These are phyloP conservation scores for Purpureocillium takamizusanense DNA, from an alignment of 2,329 filamentous ascomycete species.

Conservation along the genomic window DNA sequence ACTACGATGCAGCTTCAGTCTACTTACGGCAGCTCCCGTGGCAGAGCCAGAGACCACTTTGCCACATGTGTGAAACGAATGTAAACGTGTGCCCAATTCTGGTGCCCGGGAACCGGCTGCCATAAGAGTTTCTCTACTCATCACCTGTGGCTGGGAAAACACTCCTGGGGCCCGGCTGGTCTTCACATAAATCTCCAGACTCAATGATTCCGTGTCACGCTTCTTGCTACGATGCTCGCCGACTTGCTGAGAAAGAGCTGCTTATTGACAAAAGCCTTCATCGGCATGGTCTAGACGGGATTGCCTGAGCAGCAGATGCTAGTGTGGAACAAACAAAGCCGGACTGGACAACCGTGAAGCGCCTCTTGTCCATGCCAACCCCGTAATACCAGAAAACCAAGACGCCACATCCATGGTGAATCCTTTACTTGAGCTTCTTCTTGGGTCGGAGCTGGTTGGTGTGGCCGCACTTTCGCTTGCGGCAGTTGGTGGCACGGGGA, in stretches of 20 bases:
- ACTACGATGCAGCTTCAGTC: too few species aligned
- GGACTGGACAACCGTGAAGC: slow-evolving; percentile 25
- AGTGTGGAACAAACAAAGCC: slow-evolving; percentile 28
- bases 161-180: too few species aligned
- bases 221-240: too few species aligned
- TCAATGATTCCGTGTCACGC: too few species aligned
- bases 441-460: slow-evolving; percentile 99
- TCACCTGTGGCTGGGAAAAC: too few species aligned
- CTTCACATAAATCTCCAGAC: too few species aligned
- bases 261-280: slow-evolving; percentile 9
- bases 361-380: slow-evolving; percentile 24
- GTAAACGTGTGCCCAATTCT: too few species aligned
- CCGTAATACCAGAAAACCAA: slow-evolving; percentile 32
- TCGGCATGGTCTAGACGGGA: slow-evolving; percentile 27
- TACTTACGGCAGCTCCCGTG: too few species aligned
- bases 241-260: not conserved
- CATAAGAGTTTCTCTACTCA: too few species aligned
- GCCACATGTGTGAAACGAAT: too few species aligned
- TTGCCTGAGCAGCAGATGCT: slow-evolving; percentile 29
- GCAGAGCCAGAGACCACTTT: too few species aligned
- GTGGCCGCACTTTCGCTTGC: slow-evolving; percentile 99
- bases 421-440: slow-evolving; percentile 92
- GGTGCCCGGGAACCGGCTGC: too few species aligned
- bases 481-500: slow-evolving; percentile 98
- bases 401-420: slow-evolving; percentile 34